phyloP scores from a whole-genome alignment of 2,329 filamentous ascomycete genomes.

The Monilinia fructicola region DNA sequence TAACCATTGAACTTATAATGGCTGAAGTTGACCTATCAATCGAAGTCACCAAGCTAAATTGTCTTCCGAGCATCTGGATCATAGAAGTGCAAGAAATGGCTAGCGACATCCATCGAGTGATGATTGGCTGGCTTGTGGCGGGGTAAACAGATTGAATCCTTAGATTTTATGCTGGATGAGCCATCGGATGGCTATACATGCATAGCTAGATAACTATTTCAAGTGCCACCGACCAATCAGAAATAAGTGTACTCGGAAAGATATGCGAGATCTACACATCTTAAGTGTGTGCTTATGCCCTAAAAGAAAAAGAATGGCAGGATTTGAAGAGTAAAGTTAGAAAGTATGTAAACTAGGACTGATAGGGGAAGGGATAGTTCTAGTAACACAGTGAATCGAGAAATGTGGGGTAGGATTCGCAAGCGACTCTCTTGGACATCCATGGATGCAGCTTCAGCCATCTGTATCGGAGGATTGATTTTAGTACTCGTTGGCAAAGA shows the following conservation, averaged over 20 bases:
- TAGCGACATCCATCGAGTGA: background rate
- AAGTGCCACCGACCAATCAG: background rate
- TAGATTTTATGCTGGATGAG: background rate
- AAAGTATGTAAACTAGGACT: background rate
- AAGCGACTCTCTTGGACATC: background rate
- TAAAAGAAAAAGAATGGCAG: background rate
- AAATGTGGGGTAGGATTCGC: constrained; percentile 1
- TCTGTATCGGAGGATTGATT: background rate
- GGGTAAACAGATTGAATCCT: background rate
- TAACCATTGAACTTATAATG: background rate
- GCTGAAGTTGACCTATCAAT: background rate
- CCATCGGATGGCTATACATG: constrained; percentile 3
- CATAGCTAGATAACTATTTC: background rate
- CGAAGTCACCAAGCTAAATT: background rate
- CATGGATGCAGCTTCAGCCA: background rate
- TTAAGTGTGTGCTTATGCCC: background rate
- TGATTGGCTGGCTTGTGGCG: background rate
- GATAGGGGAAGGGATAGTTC: background rate
- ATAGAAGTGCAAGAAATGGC: background rate
- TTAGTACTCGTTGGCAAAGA: constrained; percentile 6
- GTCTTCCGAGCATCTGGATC: constrained; percentile 1
- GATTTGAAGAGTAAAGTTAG: background rate
- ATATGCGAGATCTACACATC: background rate
- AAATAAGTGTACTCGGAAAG: background rate
- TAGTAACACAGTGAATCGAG: background rate